Conservation (phyloP, 495 filamentous ascomycete species). For the Xylaria venustula region DNA sequence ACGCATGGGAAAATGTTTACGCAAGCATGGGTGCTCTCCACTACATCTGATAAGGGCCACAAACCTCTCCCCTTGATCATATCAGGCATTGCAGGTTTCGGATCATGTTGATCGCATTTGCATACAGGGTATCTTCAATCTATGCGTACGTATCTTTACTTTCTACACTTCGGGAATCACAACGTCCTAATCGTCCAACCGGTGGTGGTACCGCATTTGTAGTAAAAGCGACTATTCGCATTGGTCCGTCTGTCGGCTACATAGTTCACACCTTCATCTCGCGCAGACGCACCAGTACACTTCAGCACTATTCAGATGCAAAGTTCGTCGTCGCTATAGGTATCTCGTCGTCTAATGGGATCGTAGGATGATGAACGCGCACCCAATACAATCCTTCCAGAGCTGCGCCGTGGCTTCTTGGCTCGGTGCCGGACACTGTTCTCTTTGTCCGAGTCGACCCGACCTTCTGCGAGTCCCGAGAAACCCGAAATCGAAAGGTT, state of each 20-base stretch:
- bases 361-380: slow-evolving; percentile 11
- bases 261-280: neutral
- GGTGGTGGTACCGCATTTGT: neutral
- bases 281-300: slow-evolving; percentile 4
- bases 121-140: too few species aligned
- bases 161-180: too few species aligned
- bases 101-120: neutral
- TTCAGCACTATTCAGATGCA: slow-evolving; percentile 24
- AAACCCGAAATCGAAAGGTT: neutral
- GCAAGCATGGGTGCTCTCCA: too few species aligned
- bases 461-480: slow-evolving; percentile 9
- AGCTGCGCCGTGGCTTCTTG: slow-evolving; percentile 26
- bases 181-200: too few species aligned
- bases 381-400: slow-evolving; percentile 14
- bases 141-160: too few species aligned
- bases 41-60: neutral
- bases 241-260: slow-evolving; percentile 2
- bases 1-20: too few species aligned
- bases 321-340: slow-evolving; percentile 40
- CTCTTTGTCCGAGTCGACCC: slow-evolving; percentile 24
- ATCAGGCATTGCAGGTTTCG: neutral
- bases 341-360: neutral
- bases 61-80: neutral
- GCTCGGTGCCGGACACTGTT: slow-evolving; percentile 8
- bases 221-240: neutral